phyloP scores from a whole-genome alignment of 2,329 filamentous ascomycete genomes.

The Neofusicoccum ribis region DNA sequence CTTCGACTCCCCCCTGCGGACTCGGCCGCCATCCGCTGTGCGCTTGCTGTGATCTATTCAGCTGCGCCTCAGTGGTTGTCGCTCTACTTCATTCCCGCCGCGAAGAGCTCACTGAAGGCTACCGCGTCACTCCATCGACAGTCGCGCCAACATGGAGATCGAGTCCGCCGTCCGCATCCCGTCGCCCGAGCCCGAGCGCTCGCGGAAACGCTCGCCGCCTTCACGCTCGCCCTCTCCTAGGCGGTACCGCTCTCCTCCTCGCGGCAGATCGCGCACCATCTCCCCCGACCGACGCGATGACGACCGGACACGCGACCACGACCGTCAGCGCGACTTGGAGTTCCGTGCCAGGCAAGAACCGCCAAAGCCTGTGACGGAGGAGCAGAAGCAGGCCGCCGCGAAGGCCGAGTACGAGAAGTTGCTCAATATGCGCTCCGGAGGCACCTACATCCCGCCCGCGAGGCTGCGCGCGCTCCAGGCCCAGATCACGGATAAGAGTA shows the following conservation, averaged over 20 bases:
- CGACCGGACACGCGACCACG: constrained; percentile 42
- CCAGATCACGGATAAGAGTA: constrained; percentile 93
- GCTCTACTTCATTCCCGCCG: neutral
- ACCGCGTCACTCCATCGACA: neutral
- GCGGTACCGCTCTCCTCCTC: constrained; percentile 50
- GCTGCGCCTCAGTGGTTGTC: constrained; percentile 1
- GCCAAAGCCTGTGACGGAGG: constrained; percentile 63
- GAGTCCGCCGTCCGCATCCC: constrained; percentile 61
- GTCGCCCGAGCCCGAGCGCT: constrained; percentile 54
- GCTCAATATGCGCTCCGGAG: constrained; percentile 87
- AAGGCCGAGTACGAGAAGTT: constrained; percentile 95
- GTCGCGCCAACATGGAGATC: constrained; percentile 27
- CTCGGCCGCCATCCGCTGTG: neutral
- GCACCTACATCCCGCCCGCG: constrained; percentile 94
- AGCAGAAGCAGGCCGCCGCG: constrained; percentile 82
- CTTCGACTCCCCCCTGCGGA: neutral
- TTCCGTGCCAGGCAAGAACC: constrained; percentile 42
- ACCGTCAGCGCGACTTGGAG: constrained; percentile 55
- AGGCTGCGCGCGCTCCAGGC: constrained; percentile 88
- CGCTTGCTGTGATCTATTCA: neutral
- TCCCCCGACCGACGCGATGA: constrained; percentile 38
- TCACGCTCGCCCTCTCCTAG: constrained; percentile 55
- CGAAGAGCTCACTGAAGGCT: neutral
- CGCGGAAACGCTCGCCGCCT: constrained; percentile 55
- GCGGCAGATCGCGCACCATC: constrained; percentile 16